These are phyloP conservation scores for Stephania japonica DNA, from an alignment of 164 flowering plant species.

Conservation along the genomic window DNA sequence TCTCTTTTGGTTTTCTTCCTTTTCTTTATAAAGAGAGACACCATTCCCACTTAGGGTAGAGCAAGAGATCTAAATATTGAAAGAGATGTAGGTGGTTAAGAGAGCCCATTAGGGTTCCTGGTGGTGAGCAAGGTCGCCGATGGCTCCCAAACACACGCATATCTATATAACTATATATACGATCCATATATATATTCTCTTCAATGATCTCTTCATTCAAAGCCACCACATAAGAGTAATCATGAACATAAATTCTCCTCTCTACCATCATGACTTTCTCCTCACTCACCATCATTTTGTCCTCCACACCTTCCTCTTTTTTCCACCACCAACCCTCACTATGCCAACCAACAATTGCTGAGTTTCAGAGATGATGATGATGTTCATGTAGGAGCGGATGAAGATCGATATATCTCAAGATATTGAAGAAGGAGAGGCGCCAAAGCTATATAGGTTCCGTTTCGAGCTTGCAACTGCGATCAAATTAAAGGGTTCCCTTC, in stretches of 20 bases:
- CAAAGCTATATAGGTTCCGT: not conserved
- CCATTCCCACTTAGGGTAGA: not conserved
- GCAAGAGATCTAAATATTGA: too few species aligned
- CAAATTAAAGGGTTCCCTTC: not conserved
- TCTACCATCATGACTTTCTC: not conserved
- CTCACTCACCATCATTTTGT: not conserved
- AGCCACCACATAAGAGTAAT: conserved; percentile 1
- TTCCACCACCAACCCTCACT: not conserved
- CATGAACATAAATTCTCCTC: not conserved
- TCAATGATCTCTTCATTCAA: not conserved
- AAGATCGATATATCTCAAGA: not conserved
- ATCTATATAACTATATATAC: too few species aligned
- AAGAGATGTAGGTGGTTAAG: too few species aligned
- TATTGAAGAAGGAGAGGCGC: too few species aligned
- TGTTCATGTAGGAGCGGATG: not conserved
- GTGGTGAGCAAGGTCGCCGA: not conserved
- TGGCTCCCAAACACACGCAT: not conserved
- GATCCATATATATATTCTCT: not conserved
- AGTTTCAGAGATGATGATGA: not conserved
- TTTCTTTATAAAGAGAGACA: not conserved
- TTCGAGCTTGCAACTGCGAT: not conserved
- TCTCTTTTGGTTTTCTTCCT: not conserved
- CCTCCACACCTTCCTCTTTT: not conserved
- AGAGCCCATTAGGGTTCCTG: not conserved
- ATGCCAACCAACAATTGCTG: not conserved